Conservation (phyloP, 768 basidiomycete species). For the Hysterangium stoloniferum region DNA sequence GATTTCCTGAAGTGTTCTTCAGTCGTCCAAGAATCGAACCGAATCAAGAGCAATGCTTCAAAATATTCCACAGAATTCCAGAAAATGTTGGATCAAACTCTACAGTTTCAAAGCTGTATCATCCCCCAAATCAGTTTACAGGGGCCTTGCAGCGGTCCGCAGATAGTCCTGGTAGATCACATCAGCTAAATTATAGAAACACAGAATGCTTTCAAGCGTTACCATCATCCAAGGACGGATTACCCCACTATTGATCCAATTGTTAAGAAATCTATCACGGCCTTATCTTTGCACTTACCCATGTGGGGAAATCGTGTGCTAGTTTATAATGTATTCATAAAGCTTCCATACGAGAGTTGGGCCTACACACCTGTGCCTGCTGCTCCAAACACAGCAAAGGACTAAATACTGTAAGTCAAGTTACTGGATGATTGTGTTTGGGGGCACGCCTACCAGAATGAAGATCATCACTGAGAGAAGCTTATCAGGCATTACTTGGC, state of each 20-base stretch:
- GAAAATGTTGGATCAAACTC: too few species aligned
- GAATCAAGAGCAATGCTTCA: too few species aligned
- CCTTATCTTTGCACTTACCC: conserved; percentile 10
- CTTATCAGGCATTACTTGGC: not conserved
- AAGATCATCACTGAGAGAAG: conserved; percentile 14
- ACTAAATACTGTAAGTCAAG: conserved; percentile 13
- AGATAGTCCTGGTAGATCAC: not conserved
- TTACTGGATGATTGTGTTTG: not conserved
- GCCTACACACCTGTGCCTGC: conserved; percentile 16
- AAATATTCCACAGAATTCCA: too few species aligned
- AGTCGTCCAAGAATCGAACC: too few species aligned
- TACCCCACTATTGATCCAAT: conserved; percentile 15
- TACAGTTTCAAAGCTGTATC: too few species aligned
- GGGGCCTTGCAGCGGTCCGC: conserved; percentile 3
- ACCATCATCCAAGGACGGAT: conserved; percentile 16
- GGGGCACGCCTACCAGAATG: conserved; percentile 9
- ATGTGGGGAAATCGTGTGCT: conserved; percentile 16
- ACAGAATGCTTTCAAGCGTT: conserved; percentile 21
- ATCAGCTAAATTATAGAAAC: conserved; percentile 18
- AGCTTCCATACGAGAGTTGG: not conserved
- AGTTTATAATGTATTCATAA: not conserved
- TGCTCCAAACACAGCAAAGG: conserved; percentile 25
- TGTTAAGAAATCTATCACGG: not conserved
- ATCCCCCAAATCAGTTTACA: not conserved
- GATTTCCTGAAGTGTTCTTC: too few species aligned